Conservation (phyloP, 768 basidiomycete genomes). For the Holtermannia corniformis region DNA sequence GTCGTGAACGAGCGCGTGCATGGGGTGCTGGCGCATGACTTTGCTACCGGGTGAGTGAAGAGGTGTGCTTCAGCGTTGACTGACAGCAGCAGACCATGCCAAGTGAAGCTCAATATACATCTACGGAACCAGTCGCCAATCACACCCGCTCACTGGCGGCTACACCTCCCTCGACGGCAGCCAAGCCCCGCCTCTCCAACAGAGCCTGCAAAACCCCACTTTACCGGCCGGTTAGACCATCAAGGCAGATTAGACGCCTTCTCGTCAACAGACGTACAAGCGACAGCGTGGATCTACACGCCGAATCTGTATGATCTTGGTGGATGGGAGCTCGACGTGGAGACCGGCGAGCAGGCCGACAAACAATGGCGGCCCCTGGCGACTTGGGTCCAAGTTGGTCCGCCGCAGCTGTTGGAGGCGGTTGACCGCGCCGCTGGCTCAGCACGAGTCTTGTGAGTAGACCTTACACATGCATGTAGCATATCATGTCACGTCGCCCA, state of each 20-base stretch:
- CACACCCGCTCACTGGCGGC: constrained; percentile 51
- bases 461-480: too few species aligned
- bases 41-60: constrained; percentile 55
- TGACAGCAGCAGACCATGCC: constrained; percentile 13
- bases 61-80: not conserved
- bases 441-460: too few species aligned
- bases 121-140: constrained; percentile 66
- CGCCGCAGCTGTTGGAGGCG: not conserved
- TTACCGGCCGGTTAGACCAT: constrained; percentile 59
- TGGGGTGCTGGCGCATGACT: constrained; percentile 51
- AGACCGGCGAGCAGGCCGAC: constrained; percentile 14
- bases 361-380: not conserved
- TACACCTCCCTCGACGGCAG: constrained; percentile 45
- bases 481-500: too few species aligned
- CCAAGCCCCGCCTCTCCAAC: constrained; percentile 2
- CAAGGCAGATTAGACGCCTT: constrained; percentile 53
- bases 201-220: constrained; percentile 49
- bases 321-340: constrained; percentile 62
- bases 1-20: constrained; percentile 43
- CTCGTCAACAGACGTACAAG: constrained; percentile 45
- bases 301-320: constrained; percentile 59
- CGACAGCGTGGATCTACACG: constrained; percentile 53
- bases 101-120: constrained; percentile 49
- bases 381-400: not conserved
- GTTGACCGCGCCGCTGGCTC: too few species aligned